Conservation (phyloP, 495 filamentous ascomycete species). For the Aspergillus mulundensis region DNA sequence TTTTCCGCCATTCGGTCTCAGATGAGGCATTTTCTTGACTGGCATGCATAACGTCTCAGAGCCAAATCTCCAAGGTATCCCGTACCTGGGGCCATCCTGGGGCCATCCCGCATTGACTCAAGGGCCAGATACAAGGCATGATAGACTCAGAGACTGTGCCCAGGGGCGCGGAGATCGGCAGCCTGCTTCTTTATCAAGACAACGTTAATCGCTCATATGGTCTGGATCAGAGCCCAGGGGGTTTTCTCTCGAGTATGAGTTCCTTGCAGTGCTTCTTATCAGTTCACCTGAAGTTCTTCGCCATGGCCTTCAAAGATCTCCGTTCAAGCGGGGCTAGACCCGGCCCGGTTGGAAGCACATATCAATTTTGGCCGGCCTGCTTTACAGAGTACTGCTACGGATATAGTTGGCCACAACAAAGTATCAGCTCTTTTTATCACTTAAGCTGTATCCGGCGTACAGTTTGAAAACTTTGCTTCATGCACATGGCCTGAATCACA, state of each 20-base stretch:
- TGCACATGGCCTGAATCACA: conserved; percentile 14
- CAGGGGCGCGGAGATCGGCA: background rate
- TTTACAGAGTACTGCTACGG: too few relatives aligned
- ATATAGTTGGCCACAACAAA: too few relatives aligned
- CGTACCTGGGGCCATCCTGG: background rate
- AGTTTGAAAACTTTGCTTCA: conserved; percentile 7
- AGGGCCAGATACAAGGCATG: background rate
- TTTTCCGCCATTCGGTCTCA: background rate
- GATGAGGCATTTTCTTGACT: conserved; percentile 17
- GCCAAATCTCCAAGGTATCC: conserved; percentile 1
- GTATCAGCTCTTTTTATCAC: background rate
- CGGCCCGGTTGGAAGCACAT: background rate
- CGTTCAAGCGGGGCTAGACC: background rate
- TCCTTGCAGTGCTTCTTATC: background rate
- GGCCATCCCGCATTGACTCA: background rate
- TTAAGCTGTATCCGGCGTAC: background rate
- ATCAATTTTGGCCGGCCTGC: background rate
- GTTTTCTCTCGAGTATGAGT: background rate
- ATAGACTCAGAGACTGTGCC: too few relatives aligned
- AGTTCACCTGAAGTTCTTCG: background rate
- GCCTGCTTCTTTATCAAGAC: background rate
- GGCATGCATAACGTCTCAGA: conserved; percentile 13
- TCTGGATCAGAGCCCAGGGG: background rate
- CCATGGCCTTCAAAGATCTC: background rate
- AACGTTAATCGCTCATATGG: too few relatives aligned